Evolutionary conservation across 495 filamentous ascomycete genomes (phyloP), one percentile per base, ranked within the genome.

Genomic region (Penicillium atrosanguineum): DNA sequence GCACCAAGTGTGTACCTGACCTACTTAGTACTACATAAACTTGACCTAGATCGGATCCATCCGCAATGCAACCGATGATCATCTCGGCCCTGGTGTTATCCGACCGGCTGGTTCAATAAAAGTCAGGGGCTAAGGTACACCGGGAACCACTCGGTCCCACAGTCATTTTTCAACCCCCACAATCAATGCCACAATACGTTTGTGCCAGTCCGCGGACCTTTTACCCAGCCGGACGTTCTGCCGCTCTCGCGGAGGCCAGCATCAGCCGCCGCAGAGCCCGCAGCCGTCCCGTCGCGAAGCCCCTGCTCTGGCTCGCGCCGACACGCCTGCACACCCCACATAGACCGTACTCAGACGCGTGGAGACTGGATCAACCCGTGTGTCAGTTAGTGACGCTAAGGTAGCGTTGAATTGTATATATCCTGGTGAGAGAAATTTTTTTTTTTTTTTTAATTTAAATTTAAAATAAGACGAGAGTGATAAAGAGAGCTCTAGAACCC

Each of bases 81-180:
- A 4, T n/a, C 31, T 34, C 3, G 31, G 31, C 31, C 31, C 31
- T 14, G 31, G 31, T 2, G 11, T 14, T 34, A 34, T 15, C 31
- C 31, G 9, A 34, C 23, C 23, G 23, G 31, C 9, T 4, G 31
- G 31, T 5, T 34, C 0, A 34, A 34, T 12, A 1, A 25, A 19
- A 36, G 31, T 7, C 46, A 7, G 5, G 6, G 37, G 12, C 19
- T 19, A 23, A 23, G 44, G 29, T 21, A 37, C 46, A 21, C 45
- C 37, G 37, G 47, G 20, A 4, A 41, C 50, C 50, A 23, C 44
- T 46, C 23, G 16, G 51, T 53, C 51, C 51, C 51, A 53, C 51
- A 53, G 7, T 20, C 11, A 31, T 47, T 50, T 52, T 34, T 18
- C 55, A 34, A 46, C 55, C 55, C 55, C 50, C 50, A 58, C 55